Base-by-base conservation (phyloP, 495 filamentous ascomycete species). In the Talaromyces thailandensis region DNA sequence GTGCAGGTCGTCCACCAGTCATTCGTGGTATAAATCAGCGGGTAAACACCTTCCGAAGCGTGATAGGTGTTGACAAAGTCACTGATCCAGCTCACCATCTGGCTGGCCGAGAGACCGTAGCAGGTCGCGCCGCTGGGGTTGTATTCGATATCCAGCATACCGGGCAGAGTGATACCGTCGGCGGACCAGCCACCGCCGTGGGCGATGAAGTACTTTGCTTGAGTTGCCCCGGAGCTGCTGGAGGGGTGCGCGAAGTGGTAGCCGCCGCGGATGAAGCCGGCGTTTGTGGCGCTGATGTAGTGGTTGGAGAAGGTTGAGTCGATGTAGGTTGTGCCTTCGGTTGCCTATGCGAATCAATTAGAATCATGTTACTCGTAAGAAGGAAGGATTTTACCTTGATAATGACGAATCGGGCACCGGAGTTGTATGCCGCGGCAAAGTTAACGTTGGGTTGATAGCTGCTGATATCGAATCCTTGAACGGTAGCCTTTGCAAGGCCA, bases 381-480 rank as follows among this genome's bases (percentile, higher is more conserved):
- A 7, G 23, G 18, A 26, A 14, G 24, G 6, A n/a, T 24, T 12
- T 59, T 53, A 81, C 86, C 78, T 89, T 89, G 75, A 88, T 86
- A 50, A 87, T 86, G 64, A 86, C 85, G 62, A 88, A 89, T 21
- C 84, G 81, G n/a, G 83, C 82, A 23, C 85, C 85, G 18, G 74
- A 64, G 23, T 60, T 70, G 62, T 87, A 84, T 2, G 85, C 85
- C 18, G 68, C 73, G 0, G 70, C 67, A 64, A 83, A 87, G 75
- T 88, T 70, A 48, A 88, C 82, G 45, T 52, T 81, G 25, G 72
- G 62, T 66, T 87, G 85, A 60, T 84, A 86, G 65, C 81, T 67
- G 16, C 86, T 88, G 66, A 88, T 83, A 64, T 88, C 86, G 64
- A 88, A 88, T 28, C 86, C 86, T 59, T 83, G 79, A 45, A 87